Evolutionary conservation across 352 stramenopile genomes (phyloP), one percentile per base, ranked within the genome.

Genomic region (Globisporangium irregulare): DNA sequence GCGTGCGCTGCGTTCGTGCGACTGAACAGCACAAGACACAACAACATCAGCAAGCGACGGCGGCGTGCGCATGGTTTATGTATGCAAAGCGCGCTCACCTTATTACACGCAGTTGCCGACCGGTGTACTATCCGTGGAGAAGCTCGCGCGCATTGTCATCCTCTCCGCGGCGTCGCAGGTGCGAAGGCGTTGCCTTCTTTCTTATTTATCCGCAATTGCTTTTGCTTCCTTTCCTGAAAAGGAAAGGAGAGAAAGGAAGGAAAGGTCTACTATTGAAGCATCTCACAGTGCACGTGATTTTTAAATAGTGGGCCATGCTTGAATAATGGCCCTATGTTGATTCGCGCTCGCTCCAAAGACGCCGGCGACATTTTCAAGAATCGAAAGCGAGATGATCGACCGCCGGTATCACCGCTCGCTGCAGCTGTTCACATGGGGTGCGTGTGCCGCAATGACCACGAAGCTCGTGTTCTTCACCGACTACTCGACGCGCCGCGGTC

Each of bases 391-490:
- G 22, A 95, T 95, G 87, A 93, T 96, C 54, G 85, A 95, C 71
- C 87, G 87, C 75, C 85, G 86, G 70, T 94, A 90, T 69, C 84
- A 94, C 68, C 82, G 86, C 54, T 89, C 89, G 51, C 71, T 96
- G 74, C 86, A 96, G 66, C 77, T 96, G 54, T 94, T 95, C 71
- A 90, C 86, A 61, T 93, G 84, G 78, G 78, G 79, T 46, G 80
- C 86, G 18, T 96, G 89, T 73, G 75, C 73, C 34, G 87, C 86
- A 66, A 93, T 96, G 85, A 82, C 84, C 41, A 67, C 78, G 60
- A 96, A 96, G 73, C 74, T 96, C 64, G 87, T 95, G 65, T 67
- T 95, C 65, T 96, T 96, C 77, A 96, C 89, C 1, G 87, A 95
- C 32, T 96, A 81, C 73, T 82, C 77, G 46, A 80, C 73, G 10